phyloP scores from a whole-genome alignment of 225 moss, liverwort and hornwort genomes.

The Pseudoscleropodium purum region DNA sequence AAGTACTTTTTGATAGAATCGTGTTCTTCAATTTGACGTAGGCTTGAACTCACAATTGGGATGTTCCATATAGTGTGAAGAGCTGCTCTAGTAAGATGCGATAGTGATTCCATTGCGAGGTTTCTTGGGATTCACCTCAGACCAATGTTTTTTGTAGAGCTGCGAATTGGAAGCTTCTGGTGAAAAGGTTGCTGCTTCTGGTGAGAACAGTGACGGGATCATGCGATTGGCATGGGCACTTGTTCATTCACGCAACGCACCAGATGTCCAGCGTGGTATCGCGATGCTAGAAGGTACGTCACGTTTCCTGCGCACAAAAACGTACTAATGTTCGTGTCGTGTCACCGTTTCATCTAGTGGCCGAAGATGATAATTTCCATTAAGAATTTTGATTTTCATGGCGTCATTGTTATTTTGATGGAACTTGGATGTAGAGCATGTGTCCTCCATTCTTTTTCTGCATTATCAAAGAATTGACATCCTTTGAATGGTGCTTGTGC shows the following conservation, averaged over 20 bases:
- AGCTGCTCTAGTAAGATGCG: not conserved
- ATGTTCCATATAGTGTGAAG: not conserved
- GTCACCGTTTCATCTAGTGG: not conserved
- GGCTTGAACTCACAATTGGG: not conserved
- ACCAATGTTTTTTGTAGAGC: slow-evolving; percentile 11
- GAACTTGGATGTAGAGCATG: not conserved
- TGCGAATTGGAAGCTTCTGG: slow-evolving; percentile 79
- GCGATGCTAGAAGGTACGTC: slow-evolving; percentile 80
- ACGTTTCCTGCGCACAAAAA: not conserved
- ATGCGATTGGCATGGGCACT: slow-evolving; percentile 97
- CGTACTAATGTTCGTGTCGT: not conserved
- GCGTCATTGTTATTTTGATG: not conserved
- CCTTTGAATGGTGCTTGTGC: slow-evolving; percentile 9
- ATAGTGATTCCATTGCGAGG: not conserved
- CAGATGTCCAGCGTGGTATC: slow-evolving; percentile 94
- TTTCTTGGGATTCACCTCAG: not conserved
- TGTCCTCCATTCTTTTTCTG: not conserved
- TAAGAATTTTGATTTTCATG: not conserved
- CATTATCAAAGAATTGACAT: not conserved
- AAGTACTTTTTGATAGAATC: not conserved
- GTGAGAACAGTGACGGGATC: slow-evolving; percentile 57
- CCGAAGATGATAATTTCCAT: not conserved
- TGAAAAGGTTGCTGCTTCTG: slow-evolving; percentile 55
- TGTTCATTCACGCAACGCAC: slow-evolving; percentile 74
- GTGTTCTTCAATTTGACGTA: not conserved